Percentiles rank a stretch among this genome's conserved stretches.
Conservation (phyloP, 805 yeast genomes). For the Yamadazyma philogaea region DNA sequence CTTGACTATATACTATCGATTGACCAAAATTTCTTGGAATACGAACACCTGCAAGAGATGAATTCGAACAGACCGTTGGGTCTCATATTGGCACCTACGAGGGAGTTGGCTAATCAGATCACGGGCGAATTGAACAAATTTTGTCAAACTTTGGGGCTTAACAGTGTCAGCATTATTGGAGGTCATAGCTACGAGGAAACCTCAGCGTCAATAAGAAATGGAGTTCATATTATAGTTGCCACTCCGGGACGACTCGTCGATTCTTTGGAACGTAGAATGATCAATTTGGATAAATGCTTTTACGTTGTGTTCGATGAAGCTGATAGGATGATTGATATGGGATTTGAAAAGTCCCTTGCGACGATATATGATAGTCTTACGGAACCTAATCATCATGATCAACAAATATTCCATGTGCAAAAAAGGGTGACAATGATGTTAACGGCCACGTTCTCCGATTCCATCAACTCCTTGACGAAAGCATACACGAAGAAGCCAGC, state of each 20-base stretch:
- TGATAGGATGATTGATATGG: conserved; percentile 93
- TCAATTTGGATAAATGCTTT: conserved; percentile 58
- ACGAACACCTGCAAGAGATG: conserved; percentile 42
- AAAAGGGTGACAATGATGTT: conserved; percentile 79
- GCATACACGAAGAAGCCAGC: conserved; percentile 62
- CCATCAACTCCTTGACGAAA: conserved; percentile 64
- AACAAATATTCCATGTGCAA: conserved; percentile 34
- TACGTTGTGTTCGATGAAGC: conserved; percentile 89
- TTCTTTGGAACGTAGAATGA: conserved; percentile 63
- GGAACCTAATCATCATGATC: conserved; percentile 21
- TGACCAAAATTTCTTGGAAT: conserved; percentile 30
- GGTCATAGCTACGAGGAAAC: conserved; percentile 85
- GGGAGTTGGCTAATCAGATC: conserved; percentile 91
- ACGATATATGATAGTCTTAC: conserved; percentile 59
- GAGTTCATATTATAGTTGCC: conserved; percentile 77
- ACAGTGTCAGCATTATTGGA: conserved; percentile 72
- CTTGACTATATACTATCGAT: conserved; percentile 46
- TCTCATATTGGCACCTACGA: conserved; percentile 81
- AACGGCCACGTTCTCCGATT: conserved; percentile 86
- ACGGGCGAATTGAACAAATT: conserved; percentile 61
- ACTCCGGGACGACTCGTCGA: conserved; percentile 93
- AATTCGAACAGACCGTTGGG: conserved; percentile 69
- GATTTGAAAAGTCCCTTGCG: conserved; percentile 79
- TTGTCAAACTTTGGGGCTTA: conserved; percentile 36
- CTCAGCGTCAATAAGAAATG: conserved; percentile 48